A percentile compares a stretch with the other conserved stretches of the same genome.
Evolutionary conservation across 2,329 filamentous ascomycete genomes (phyloP).

Genomic region (Fusarium zealandicum): DNA sequence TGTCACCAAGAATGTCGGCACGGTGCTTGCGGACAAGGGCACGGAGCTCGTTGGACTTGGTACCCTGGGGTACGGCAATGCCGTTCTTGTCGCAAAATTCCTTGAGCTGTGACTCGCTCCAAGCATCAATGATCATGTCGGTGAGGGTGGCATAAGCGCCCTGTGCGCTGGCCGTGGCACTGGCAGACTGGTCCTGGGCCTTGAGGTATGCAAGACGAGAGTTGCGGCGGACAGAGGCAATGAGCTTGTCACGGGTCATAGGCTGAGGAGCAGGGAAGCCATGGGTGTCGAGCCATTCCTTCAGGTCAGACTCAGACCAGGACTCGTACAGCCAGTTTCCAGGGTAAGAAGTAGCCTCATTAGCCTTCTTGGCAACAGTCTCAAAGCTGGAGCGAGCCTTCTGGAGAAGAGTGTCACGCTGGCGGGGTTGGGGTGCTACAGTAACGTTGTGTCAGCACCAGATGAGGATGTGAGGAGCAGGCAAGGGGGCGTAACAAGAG

Average conservation of each 20-base stretch:
- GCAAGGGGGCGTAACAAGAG: no score
- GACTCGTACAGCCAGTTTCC: slow-evolving; percentile 92
- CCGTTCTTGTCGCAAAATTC: slow-evolving; percentile 91
- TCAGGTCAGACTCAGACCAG: slow-evolving; percentile 93
- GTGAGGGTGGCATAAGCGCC: slow-evolving; percentile 77
- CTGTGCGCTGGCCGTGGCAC: slow-evolving; percentile 69
- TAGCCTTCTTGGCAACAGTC: slow-evolving; percentile 72
- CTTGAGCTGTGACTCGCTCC: slow-evolving; percentile 90
- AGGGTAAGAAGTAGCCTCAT: slow-evolving; percentile 84
- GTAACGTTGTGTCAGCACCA: not conserved
- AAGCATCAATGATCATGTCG: slow-evolving; percentile 85
- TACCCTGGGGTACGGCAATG: slow-evolving; percentile 87
- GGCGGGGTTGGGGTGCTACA: slow-evolving; percentile 80
- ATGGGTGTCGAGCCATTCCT: slow-evolving; percentile 89
- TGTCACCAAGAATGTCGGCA: slow-evolving; percentile 73
- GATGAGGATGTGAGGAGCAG: no score
- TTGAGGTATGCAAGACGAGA: slow-evolving; percentile 79
- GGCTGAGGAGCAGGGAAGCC: slow-evolving; percentile 89
- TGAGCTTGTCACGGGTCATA: slow-evolving; percentile 81
- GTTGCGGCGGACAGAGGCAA: slow-evolving; percentile 90
- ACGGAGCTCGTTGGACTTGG: slow-evolving; percentile 86
- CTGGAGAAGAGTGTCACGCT: slow-evolving; percentile 81
- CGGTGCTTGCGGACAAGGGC: slow-evolving; percentile 90
- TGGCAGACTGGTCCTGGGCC: slow-evolving; percentile 65
- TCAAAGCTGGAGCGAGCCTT: slow-evolving; percentile 85